Base-by-base conservation (phyloP, 805 yeast genomes). In the Lipomyces japonicus region DNA sequence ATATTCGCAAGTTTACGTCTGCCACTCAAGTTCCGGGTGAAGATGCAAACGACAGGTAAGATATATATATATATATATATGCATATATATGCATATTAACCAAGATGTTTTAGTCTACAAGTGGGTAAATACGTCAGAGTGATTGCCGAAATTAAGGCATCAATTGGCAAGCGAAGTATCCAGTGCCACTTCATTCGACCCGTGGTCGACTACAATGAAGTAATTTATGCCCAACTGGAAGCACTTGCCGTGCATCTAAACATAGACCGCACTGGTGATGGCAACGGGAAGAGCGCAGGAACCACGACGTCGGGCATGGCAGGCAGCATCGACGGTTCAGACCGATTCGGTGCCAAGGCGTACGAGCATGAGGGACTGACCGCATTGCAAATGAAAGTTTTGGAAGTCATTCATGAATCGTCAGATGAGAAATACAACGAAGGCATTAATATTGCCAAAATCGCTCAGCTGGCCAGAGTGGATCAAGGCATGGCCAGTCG, bases 191-290 rank as follows among this genome's bases (percentile, higher is more conserved):
- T 69, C 12, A 69, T 82, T 24, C 72, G 72, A 12, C 73, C 70
- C 38, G 68, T 82, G 24, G 66, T 67, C 4, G 84, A 81, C 62
- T 76, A 73, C 64, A 80, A 82, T 62, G 79, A 80, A 61, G 74
- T 82, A 22, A 63, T 79, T 5, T 82, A 79, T 63, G 88, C 84
- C 62, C 73, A 76, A 59, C 66, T 84, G 49, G 74, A 76, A 57
- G 83, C 86, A 6, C 50, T 58, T 7, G 34, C 45, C 16, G 52
- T 59, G 3, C 57, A 50, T 39, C 44, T 56, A 4, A 40, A 34
- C 39, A 45, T 23, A 31, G 47, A 45, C 14, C 43, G 35, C 18
- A 24, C 44, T 6, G 23, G 19, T 16, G 38, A 12, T 6, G n/a
- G 22, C 19, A 14, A 26, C 4, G 42, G 37, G 7, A 44, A 7